Evolutionary conservation across 106 monocot genomes (phyloP).

Genomic region (Dactylorhiza incarnata): DNA sequence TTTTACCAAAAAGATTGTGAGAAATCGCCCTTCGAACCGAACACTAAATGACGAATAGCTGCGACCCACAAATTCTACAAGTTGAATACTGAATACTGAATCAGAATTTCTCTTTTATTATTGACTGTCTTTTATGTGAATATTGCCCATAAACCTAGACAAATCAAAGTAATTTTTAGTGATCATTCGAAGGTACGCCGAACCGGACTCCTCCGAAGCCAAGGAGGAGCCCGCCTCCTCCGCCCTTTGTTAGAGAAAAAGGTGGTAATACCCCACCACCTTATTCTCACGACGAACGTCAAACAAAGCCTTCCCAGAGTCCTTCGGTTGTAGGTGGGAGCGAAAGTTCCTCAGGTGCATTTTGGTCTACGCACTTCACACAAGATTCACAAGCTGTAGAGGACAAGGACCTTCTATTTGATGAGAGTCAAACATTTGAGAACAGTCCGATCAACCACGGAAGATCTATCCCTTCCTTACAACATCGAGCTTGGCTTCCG

Average conservation of each 20-base stretch:
- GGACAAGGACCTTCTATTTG: constrained; percentile 39
- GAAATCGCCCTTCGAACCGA: too few species aligned
- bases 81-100: too few species aligned
- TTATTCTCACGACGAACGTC: constrained; percentile 18
- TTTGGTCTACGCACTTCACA: constrained; percentile 83
- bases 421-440: constrained; percentile 30
- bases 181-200: constrained; percentile 22
- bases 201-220: constrained; percentile 32
- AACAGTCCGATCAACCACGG: constrained; percentile 19
- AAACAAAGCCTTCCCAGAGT: constrained; percentile 13
- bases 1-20: too few species aligned
- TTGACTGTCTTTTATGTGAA: too few species aligned
- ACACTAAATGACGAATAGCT: too few species aligned
- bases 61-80: too few species aligned
- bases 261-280: constrained; percentile 18
- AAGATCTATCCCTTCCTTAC: constrained; percentile 16
- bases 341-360: constrained; percentile 45
- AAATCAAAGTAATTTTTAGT: neutral
- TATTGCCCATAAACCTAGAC: too few species aligned
- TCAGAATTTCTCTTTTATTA: too few species aligned
- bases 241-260: constrained; percentile 39
- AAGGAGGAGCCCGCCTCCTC: constrained; percentile 61
- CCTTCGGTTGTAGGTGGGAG: constrained; percentile 22
- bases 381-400: constrained; percentile 25
- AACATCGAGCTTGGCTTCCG: constrained; percentile 11